Conservation (phyloP, 1,284 basidiomycete species). For the Leccinum pachyderme region DNA sequence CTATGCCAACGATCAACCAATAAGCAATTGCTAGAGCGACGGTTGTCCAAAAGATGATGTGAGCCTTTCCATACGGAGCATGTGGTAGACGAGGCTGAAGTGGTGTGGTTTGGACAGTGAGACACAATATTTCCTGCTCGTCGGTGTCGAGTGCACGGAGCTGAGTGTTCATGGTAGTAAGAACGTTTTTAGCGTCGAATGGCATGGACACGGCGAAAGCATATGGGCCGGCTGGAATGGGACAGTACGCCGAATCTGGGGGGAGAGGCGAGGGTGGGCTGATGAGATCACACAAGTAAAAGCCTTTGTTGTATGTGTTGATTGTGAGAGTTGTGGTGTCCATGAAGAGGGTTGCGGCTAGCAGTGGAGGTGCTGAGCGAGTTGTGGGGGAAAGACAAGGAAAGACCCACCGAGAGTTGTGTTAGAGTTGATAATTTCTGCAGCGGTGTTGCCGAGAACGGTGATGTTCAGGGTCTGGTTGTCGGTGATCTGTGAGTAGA, state of each 20-base stretch:
- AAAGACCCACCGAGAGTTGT: constrained; percentile 55
- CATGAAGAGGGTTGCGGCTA: constrained; percentile 79
- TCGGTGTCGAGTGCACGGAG: constrained; percentile 87
- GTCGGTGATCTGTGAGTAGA: constrained; percentile 72
- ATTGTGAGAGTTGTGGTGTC: constrained; percentile 79
- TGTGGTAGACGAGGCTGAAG: constrained; percentile 52
- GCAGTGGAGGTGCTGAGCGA: not conserved
- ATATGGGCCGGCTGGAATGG: constrained; percentile 71
- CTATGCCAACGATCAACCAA: constrained; percentile 77
- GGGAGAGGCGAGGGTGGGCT: constrained; percentile 72
- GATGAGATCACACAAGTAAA: constrained; percentile 73
- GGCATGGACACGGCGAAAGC: constrained; percentile 80
- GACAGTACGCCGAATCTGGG: constrained; percentile 62
- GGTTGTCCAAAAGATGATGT: constrained; percentile 80
- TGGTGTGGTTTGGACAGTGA: constrained; percentile 79
- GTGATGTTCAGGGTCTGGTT: constrained; percentile 62
- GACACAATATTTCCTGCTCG: constrained; percentile 76
- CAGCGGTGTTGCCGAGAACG: constrained; percentile 56
- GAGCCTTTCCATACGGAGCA: constrained; percentile 70
- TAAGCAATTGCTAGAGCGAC: constrained; percentile 77
- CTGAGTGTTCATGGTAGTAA: constrained; percentile 83
- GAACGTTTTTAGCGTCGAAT: constrained; percentile 65
- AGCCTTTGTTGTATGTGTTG: constrained; percentile 64
- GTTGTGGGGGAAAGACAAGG: constrained; percentile 2
- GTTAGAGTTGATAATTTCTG: constrained; percentile 58